These are phyloP conservation scores for Microcyclospora pomicola DNA, from an alignment of 2,329 filamentous ascomycete genomes.

Conservation along the genomic window DNA sequence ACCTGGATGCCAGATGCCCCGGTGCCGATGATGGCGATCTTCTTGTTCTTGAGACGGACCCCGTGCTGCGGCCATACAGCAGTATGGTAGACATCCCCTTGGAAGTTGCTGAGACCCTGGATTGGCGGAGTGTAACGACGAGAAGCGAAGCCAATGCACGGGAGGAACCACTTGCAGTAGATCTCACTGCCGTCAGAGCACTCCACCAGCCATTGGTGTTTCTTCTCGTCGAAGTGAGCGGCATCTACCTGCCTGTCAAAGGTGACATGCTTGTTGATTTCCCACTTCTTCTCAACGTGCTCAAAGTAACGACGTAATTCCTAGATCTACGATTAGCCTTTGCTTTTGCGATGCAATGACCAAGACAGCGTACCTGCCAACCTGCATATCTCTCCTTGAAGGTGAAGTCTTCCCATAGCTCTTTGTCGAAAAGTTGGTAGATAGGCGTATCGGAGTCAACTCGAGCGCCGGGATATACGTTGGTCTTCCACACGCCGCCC, in stretches of 20 bases:
- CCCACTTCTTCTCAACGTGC: conserved; percentile 42
- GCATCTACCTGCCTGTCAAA: conserved; percentile 43
- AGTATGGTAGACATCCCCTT: conserved; percentile 39
- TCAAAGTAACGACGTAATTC: conserved; percentile 37
- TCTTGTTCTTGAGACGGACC: conserved; percentile 43
- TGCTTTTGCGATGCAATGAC: no score
- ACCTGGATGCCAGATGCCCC: conserved; percentile 52
- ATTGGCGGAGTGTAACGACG: conserved; percentile 46
- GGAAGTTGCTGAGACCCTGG: conserved; percentile 45
- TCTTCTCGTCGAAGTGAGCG: conserved; percentile 38
- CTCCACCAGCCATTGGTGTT: conserved; percentile 37
- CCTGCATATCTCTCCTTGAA: conserved; percentile 23
- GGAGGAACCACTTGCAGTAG: conserved; percentile 38
- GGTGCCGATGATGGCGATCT: conserved; percentile 48
- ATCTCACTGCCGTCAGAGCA: conserved; percentile 39
- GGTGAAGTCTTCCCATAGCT: conserved; percentile 37
- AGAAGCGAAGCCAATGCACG: conserved; percentile 44
- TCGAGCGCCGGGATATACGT: conserved; percentile 27
- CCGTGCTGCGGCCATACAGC: conserved; percentile 41
- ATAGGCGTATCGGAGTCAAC: conserved; percentile 29
- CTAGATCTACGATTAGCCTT: no score
- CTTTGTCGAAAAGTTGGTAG: conserved; percentile 18
- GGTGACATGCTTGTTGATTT: conserved; percentile 41
- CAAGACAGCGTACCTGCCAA: neutral
- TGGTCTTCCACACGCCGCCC: conserved; percentile 24